Conservation (phyloP, 192 early-diverging fungal genomes). For the Chytriomyces sp. region DNA sequence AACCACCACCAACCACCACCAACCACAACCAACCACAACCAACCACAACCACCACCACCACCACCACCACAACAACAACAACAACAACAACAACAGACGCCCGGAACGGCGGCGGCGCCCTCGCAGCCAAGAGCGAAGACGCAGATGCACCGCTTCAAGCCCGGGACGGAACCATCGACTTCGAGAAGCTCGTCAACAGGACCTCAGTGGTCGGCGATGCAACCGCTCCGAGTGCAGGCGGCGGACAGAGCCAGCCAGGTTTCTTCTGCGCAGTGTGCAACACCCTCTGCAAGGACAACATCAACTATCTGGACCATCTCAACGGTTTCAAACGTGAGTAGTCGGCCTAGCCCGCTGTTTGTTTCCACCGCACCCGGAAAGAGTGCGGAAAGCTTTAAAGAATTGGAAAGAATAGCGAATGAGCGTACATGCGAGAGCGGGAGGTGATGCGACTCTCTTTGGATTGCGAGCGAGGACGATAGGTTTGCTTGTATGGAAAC, state of each 20-base stretch:
- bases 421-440: background rate
- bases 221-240: background rate
- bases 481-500: background rate
- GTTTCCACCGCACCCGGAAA: background rate
- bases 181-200: conserved; percentile 78
- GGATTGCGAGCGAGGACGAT: background rate
- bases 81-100: background rate
- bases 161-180: conserved; percentile 64
- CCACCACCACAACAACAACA: no score
- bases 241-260: conserved; percentile 70
- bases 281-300: conserved; percentile 84
- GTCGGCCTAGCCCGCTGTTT: background rate
- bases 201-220: conserved; percentile 75
- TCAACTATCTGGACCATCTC: conserved; percentile 88
- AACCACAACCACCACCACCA: background rate
- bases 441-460: background rate
- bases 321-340: conserved; percentile 83
- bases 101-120: background rate
- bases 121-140: conserved; percentile 21
- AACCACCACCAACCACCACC: no score
- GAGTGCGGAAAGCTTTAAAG: background rate
- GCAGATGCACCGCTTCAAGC: conserved; percentile 51
- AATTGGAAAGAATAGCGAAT: background rate
- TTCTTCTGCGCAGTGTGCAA: conserved; percentile 92
- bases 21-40: background rate